These are phyloP conservation scores for Botrytis squamosa DNA, from an alignment of 2,329 filamentous ascomycete species.

Conservation along the genomic window DNA sequence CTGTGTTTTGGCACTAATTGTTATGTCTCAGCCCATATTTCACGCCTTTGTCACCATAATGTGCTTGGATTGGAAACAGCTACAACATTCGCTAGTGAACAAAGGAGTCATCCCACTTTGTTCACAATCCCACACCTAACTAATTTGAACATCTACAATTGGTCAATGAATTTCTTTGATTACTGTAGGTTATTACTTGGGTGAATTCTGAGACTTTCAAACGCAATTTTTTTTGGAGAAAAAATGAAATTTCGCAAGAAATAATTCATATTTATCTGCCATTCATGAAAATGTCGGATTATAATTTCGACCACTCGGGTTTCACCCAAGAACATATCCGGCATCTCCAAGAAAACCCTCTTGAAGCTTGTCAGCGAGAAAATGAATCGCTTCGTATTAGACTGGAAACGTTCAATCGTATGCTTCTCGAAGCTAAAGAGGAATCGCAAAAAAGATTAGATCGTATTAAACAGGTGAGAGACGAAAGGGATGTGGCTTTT, in stretches of 20 bases:
- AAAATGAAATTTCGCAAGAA: neutral
- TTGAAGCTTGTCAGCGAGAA: constrained; percentile 18
- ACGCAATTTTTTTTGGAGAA: neutral
- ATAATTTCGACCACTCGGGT: constrained; percentile 8
- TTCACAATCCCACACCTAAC: neutral
- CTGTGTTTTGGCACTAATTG: neutral
- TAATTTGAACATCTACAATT: neutral
- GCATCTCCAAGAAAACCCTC: constrained; percentile 1
- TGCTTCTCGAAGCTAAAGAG: constrained; percentile 2
- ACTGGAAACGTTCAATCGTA: neutral
- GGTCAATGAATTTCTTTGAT: neutral
- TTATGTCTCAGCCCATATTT: neutral
- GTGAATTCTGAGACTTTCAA: neutral
- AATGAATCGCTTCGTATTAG: neutral
- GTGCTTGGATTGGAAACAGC: neutral
- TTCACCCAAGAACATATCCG: neutral
- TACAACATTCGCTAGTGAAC: constrained; percentile 2
- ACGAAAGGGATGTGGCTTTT: neutral
- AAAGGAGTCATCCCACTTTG: constrained; percentile 8
- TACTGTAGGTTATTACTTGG: neutral
- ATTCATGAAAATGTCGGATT: constrained; percentile 13
- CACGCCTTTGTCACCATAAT: neutral
- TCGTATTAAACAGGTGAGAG: neutral
- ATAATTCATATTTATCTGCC: neutral
- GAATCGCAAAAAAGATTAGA: neutral